Conservation (phyloP, 106 monocot species). For the Posidonia australis region DNA sequence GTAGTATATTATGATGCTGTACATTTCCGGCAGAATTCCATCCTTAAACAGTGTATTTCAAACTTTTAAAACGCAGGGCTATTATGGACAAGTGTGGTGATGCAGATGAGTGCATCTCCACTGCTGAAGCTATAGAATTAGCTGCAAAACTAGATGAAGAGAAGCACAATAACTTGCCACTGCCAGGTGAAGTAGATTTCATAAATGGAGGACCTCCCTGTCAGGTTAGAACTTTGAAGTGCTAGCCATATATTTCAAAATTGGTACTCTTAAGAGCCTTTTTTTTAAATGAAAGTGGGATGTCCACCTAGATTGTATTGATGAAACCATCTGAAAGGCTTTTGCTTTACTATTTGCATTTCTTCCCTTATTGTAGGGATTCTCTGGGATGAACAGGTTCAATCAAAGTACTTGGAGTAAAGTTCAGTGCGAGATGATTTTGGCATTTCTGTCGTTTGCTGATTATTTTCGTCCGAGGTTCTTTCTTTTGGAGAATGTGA, state of each 20-base stretch:
- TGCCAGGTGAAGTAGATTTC: slow-evolving; percentile 98
- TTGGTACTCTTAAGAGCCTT: background rate
- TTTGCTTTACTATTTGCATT: background rate
- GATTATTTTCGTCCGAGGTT: slow-evolving; percentile 89
- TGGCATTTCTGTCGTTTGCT: slow-evolving; percentile 92
- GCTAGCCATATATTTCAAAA: background rate
- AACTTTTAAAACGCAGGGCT: slow-evolving; percentile 45
- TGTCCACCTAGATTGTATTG: too few relatives aligned
- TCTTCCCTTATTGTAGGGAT: slow-evolving; percentile 48
- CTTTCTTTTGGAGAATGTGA: slow-evolving; percentile 95
- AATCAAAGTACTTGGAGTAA: slow-evolving; percentile 93
- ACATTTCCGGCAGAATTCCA: background rate
- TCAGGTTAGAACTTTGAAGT: slow-evolving; percentile 37
- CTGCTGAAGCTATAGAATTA: slow-evolving; percentile 73
- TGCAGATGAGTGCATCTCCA: slow-evolving; percentile 84
- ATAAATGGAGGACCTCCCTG: slow-evolving; percentile 99
- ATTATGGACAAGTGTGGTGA: slow-evolving; percentile 99
- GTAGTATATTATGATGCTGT: background rate
- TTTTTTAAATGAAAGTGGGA: background rate
- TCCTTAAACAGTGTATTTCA: background rate
- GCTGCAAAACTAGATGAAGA: slow-evolving; percentile 47
- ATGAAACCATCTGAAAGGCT: too few relatives aligned
- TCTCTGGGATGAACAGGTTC: slow-evolving; percentile 99
- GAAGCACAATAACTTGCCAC: slow-evolving; percentile 62
- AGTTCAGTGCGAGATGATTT: slow-evolving; percentile 98